Evolutionary conservation across 169 alveolate species (phyloP).

Genomic region (Plasmodium vivax): DNA sequence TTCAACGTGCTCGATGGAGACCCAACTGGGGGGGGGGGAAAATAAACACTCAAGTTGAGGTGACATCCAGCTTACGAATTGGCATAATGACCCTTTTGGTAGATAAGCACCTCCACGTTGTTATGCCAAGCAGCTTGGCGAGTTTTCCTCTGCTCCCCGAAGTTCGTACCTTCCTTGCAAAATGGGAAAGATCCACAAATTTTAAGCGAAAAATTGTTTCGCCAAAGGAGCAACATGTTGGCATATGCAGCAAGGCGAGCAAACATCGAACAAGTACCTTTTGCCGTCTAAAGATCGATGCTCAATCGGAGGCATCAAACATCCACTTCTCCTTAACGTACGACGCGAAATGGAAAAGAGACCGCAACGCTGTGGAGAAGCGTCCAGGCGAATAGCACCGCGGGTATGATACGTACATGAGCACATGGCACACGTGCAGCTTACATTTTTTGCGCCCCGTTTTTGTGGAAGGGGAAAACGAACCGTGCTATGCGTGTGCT

Average conservation of each 20-base stretch:
- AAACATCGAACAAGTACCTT: background rate
- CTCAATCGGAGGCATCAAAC: background rate
- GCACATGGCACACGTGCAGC: background rate
- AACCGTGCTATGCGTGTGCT: background rate
- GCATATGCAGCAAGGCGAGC: background rate
- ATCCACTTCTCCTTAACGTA: background rate
- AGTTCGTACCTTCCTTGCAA: background rate
- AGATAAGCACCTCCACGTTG: background rate
- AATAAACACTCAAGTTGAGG: background rate
- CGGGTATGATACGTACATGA: background rate
- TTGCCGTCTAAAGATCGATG: background rate
- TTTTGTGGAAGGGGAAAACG: background rate
- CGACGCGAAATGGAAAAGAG: background rate
- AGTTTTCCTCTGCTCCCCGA: background rate
- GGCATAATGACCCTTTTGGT: background rate
- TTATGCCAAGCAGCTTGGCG: background rate
- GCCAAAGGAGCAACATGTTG: background rate
- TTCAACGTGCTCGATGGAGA: background rate
- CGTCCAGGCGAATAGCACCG: background rate
- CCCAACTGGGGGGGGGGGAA: background rate
- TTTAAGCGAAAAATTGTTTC: background rate
- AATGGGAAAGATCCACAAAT: background rate
- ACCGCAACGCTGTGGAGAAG: background rate
- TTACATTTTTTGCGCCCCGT: background rate
- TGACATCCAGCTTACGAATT: background rate